phyloP scores from a whole-genome alignment of 176 grass and related monocot species.

The Triticum timopheevii region DNA sequence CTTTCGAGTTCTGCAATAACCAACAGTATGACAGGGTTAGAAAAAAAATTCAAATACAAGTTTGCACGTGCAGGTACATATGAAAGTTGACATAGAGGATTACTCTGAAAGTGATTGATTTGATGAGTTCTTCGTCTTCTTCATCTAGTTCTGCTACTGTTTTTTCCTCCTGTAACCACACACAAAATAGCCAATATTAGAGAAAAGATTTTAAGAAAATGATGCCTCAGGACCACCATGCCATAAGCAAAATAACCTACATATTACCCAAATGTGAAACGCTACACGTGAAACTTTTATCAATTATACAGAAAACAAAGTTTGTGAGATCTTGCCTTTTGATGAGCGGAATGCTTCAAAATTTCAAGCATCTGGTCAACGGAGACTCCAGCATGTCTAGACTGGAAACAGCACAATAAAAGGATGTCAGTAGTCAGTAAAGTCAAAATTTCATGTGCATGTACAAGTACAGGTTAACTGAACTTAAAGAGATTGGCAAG shows the following conservation, averaged over 20 bases:
- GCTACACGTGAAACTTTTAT: not conserved
- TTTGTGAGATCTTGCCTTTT: conserved; percentile 43
- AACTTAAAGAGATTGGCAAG: not conserved
- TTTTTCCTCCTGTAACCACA: conserved; percentile 52
- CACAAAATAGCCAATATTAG: conserved; percentile 26
- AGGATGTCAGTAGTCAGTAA: conserved; percentile 12
- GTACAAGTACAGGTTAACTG: not conserved
- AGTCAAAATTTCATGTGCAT: not conserved
- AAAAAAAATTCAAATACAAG: not conserved
- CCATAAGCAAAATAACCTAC: conserved; percentile 1
- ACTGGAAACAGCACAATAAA: conserved; percentile 58
- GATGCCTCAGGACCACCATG: not conserved
- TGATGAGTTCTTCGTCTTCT: conserved; percentile 85
- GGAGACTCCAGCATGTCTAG: conserved; percentile 83
- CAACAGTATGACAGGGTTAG: conserved; percentile 13
- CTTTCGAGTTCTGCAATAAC: conserved; percentile 67
- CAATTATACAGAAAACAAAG: conserved; percentile 1
- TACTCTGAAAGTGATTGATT: conserved; percentile 82
- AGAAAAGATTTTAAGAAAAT: conserved; percentile 5
- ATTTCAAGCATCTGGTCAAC: conserved; percentile 90
- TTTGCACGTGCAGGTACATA: conserved; percentile 22
- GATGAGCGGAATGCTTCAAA: conserved; percentile 63
- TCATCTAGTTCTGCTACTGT: conserved; percentile 74
- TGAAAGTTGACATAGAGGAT: conserved; percentile 26
- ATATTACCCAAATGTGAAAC: not conserved